Percentiles rank a stretch among this genome's conserved stretches.
phyloP scores from a whole-genome alignment of 768 basidiomycete species.

The Hemileccinum rubropunctum region DNA sequence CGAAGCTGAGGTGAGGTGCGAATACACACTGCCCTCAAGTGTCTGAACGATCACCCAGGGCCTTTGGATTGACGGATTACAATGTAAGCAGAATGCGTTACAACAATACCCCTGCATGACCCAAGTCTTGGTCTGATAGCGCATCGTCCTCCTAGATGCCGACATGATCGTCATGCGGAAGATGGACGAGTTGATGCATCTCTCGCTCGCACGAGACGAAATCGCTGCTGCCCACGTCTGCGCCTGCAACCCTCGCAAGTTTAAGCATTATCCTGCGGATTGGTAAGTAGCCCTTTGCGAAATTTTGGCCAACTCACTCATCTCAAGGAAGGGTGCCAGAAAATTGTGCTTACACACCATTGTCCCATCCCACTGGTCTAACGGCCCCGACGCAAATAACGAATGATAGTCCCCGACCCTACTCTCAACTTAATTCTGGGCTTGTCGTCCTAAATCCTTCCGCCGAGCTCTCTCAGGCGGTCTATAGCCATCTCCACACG shows the following conservation, averaged over 20 bases:
- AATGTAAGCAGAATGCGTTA: slow-evolving; percentile 43
- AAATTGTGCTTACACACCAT: slow-evolving; percentile 80
- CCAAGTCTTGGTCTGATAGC: slow-evolving; percentile 39
- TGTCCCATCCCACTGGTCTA: slow-evolving; percentile 44
- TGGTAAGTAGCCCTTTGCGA: slow-evolving; percentile 52
- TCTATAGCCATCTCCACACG: slow-evolving; percentile 44
- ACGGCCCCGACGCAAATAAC: slow-evolving; percentile 43
- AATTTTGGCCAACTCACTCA: not conserved
- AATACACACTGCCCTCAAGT: slow-evolving; percentile 21
- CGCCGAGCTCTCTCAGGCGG: slow-evolving; percentile 42
- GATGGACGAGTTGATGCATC: slow-evolving; percentile 73
- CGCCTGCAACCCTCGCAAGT: slow-evolving; percentile 87
- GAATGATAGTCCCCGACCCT: slow-evolving; percentile 59
- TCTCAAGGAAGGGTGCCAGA: slow-evolving; percentile 68
- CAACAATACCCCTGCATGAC: not conserved
- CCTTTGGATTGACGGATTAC: slow-evolving; percentile 66
- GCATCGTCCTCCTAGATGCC: slow-evolving; percentile 78
- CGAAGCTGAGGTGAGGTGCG: slow-evolving; percentile 47
- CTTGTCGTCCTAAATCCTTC: slow-evolving; percentile 85
- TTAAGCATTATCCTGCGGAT: slow-evolving; percentile 84
- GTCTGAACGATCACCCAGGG: slow-evolving; percentile 28
- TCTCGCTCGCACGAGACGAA: slow-evolving; percentile 57
- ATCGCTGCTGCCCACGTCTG: slow-evolving; percentile 92
- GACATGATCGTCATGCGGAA: slow-evolving; percentile 85
- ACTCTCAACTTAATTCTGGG: slow-evolving; percentile 87